phyloP scores from a whole-genome alignment of 805 yeast species.

The Kodamaea nitidulidarum region DNA sequence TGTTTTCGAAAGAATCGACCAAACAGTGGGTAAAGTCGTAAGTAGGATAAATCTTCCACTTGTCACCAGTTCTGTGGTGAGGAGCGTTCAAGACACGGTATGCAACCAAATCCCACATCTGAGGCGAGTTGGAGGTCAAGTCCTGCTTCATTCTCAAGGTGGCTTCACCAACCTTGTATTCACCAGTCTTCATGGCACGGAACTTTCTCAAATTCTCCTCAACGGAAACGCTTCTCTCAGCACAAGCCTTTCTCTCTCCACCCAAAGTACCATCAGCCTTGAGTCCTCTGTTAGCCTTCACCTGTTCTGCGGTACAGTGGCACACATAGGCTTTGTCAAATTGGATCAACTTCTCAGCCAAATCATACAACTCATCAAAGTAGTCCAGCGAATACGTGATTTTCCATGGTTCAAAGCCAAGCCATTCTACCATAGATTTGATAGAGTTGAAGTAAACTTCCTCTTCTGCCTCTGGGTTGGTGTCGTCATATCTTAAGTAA shows the following conservation, averaged over 20 bases:
- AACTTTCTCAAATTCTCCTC: slow-evolving; percentile 79
- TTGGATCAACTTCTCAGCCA: slow-evolving; percentile 78
- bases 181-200: slow-evolving; percentile 88
- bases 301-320: slow-evolving; percentile 89
- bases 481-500: slow-evolving; percentile 92
- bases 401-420: slow-evolving; percentile 92
- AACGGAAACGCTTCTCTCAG: slow-evolving; percentile 63
- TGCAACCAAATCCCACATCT: slow-evolving; percentile 99
- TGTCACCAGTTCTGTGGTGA: slow-evolving; percentile 94
- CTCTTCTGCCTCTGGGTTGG: slow-evolving; percentile 98
- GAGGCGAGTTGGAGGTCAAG: slow-evolving; percentile 84
- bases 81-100: slow-evolving; percentile 89
- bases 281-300: slow-evolving; percentile 85
- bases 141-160: slow-evolving; percentile 97
- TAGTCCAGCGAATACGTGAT: slow-evolving; percentile 95
- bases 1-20: slow-evolving; percentile 96
- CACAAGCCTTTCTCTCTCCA: slow-evolving; percentile 83
- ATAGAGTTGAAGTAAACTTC: slow-evolving; percentile 85
- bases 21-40: slow-evolving; percentile 98
- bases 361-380: slow-evolving; percentile 80
- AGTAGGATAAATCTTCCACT: slow-evolving; percentile 98
- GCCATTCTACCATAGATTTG: slow-evolving; percentile 81
- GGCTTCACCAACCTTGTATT: slow-evolving; percentile 85
- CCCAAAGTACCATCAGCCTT: slow-evolving; percentile 90
- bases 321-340: slow-evolving; percentile 83